These are phyloP conservation scores for Cucumis hystrix DNA, from an alignment of 306 rosid species.

Conservation along the genomic window DNA sequence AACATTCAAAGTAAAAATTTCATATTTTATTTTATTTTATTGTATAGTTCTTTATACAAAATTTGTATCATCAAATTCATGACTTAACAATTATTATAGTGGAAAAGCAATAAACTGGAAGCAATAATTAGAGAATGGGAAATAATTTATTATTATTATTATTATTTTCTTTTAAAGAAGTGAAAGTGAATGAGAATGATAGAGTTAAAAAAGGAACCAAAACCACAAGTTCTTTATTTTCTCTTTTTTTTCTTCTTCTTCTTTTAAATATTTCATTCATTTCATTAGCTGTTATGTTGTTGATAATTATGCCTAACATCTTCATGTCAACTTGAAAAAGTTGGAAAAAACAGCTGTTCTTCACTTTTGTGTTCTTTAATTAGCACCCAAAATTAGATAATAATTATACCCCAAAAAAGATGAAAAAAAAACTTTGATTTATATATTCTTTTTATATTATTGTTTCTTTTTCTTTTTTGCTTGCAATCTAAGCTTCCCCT, in stretches of 20 bases:
- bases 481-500: constrained; percentile 2
- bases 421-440: neutral
- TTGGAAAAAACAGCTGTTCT: constrained; percentile 5
- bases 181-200: neutral
- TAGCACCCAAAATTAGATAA: neutral
- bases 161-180: neutral
- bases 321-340: neutral
- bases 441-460: neutral
- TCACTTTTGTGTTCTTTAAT: neutral
- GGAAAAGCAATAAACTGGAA: neutral
- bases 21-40: too few relatives aligned
- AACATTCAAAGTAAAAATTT: too few relatives aligned
- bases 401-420: neutral
- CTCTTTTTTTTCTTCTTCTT: neutral
- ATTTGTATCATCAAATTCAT: neutral
- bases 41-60: too few relatives aligned
- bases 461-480: neutral
- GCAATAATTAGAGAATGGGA: neutral
- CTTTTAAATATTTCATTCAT: neutral
- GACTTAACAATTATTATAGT: neutral
- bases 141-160: neutral
- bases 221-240: neutral
- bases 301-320: neutral
- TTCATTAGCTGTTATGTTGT: neutral
- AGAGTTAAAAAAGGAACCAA: neutral